Evolutionary conservation across 495 filamentous ascomycete genomes (phyloP).

Genomic region (Penicillium pancosmium): DNA sequence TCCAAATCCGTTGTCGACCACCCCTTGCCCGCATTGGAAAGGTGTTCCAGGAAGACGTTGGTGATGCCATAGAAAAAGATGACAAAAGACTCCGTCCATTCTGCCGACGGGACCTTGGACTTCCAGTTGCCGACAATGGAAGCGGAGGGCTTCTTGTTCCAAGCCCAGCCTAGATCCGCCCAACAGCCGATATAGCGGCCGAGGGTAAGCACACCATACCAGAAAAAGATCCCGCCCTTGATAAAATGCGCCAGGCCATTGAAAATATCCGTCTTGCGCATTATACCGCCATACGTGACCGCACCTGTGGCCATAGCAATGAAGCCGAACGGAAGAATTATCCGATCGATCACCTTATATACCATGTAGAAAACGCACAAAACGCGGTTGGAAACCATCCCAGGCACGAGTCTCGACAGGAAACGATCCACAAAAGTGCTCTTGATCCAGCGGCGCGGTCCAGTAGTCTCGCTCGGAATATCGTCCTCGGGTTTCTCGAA

Average conservation of each 20-base stretch:
- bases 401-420: slow-evolving; percentile 48
- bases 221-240: slow-evolving; percentile 95
- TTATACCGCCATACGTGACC: slow-evolving; percentile 71
- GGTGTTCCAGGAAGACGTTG: slow-evolving; percentile 93
- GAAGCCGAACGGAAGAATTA: slow-evolving; percentile 68
- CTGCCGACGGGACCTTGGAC: slow-evolving; percentile 72
- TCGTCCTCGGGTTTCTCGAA: slow-evolving; percentile 58
- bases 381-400: slow-evolving; percentile 62
- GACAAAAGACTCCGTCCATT: slow-evolving; percentile 84
- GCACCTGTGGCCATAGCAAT: slow-evolving; percentile 63
- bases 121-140: slow-evolving; percentile 60
- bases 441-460: slow-evolving; percentile 46
- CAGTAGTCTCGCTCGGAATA: slow-evolving; percentile 28
- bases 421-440: slow-evolving; percentile 51
- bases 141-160: slow-evolving; percentile 79
- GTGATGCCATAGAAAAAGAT: slow-evolving; percentile 88
- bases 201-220: slow-evolving; percentile 86
- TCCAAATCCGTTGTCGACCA: slow-evolving; percentile 86
- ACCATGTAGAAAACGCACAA: slow-evolving; percentile 58
- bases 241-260: slow-evolving; percentile 92
- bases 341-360: slow-evolving; percentile 63
- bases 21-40: slow-evolving; percentile 65
- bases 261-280: slow-evolving; percentile 67
- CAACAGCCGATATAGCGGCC: slow-evolving; percentile 92
- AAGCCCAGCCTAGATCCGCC: slow-evolving; percentile 91